Evolutionary conservation across 2,329 filamentous ascomycete species (phyloP), one percentile per base, ranked within the genome.

Genomic region (Alternaria brassicicola): DNA sequence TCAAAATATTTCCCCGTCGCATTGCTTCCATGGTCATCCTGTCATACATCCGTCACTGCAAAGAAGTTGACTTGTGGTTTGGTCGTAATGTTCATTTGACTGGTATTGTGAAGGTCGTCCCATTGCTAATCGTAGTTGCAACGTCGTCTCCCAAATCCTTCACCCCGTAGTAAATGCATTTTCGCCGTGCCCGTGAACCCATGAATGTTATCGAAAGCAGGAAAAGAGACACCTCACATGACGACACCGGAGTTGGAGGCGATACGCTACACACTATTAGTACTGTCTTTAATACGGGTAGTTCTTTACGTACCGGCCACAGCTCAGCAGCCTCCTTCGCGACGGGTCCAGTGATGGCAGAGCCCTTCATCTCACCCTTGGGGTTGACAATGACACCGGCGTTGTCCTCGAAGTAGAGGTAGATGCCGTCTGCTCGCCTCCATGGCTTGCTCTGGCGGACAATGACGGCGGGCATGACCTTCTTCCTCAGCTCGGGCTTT

Each of bases 351-450:
- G 95, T 99, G 82, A 99, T 99, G 82, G 95, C 95, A 70, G 93
- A 97, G 80, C 95, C 95, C 91, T 99, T 99, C 95, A 99, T 99
- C 87, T 99, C 95, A 85, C 95, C 95, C 91, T 99, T 99, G 84
- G 94, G 93, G 88, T 99, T 99, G 87, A 99, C 95, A 79, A 99
- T 99, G 78, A 99, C 95, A 89, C 95, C 95, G 81, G 95, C 95
- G 84, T 99, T 99, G 85, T 99, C 96, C 92, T 99, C 95, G 80
- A 99, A 99, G 89, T 99, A 99, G 76, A 99, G 89, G 88, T 92
- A 99, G 78, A 98, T 91, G 84, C 95, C 96, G 82, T 99, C 95
- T 75, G 91, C 91, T 82, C 95, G 90, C 88, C 95, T 93, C 95
- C 95, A 99, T 78, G 95, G 95, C 90, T 99, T 99, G 86, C 90